phyloP scores from a whole-genome alignment of 768 basidiomycete species.

The Tulasnella sp. region DNA sequence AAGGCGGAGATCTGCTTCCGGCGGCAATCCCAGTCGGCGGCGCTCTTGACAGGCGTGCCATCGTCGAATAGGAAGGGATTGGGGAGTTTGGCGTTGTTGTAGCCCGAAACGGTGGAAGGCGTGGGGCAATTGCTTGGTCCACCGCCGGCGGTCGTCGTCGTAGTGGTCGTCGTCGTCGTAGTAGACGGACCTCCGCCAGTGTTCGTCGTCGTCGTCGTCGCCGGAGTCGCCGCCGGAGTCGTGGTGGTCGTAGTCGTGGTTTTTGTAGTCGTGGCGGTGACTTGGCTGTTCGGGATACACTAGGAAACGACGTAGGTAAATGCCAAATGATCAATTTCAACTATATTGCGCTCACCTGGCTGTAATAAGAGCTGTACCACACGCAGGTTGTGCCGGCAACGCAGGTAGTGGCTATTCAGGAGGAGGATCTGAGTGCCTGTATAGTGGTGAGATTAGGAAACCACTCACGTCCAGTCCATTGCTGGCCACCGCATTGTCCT shows the following conservation, averaged over 20 bases:
- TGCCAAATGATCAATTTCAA: background rate
- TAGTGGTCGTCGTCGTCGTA: background rate
- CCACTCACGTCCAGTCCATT: background rate
- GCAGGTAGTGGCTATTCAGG: background rate
- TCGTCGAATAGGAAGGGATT: constrained; percentile 49
- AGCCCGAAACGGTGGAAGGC: background rate
- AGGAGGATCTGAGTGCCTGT: background rate
- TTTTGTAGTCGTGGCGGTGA: too few relatives aligned
- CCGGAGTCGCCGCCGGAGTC: background rate
- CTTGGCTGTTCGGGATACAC: background rate
- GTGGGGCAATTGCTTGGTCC: background rate
- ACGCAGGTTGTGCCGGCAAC: background rate
- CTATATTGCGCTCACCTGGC: background rate
- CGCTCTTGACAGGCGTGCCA: constrained; percentile 39
- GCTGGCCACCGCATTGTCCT: background rate
- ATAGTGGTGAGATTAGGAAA: background rate
- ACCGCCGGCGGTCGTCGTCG: background rate
- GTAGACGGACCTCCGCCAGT: background rate
- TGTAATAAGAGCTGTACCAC: background rate
- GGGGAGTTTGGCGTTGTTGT: constrained; percentile 33
- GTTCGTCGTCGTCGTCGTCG: background rate
- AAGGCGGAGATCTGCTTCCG: constrained; percentile 43
- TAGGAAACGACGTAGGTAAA: background rate
- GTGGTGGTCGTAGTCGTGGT: background rate
- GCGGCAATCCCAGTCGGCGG: constrained; percentile 46